These are phyloP conservation scores for Phialocephala subalpina DNA, from an alignment of 2,329 filamentous ascomycete genomes.

Conservation along the genomic window DNA sequence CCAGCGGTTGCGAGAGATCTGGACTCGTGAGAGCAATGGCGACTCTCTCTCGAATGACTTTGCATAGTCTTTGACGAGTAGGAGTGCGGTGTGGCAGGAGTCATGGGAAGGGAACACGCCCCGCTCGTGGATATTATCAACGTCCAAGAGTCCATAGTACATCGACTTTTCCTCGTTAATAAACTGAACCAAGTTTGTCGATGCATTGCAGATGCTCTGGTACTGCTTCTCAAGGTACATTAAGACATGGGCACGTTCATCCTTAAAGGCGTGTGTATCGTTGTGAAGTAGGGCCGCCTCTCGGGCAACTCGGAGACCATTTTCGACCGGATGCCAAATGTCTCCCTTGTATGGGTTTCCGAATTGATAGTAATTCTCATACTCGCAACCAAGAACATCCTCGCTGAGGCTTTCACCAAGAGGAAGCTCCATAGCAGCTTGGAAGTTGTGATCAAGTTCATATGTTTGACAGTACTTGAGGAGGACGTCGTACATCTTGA, in stretches of 20 bases:
- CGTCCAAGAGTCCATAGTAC: constrained; percentile 3
- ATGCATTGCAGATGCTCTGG: neutral
- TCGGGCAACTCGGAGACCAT: neutral
- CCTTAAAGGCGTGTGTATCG: neutral
- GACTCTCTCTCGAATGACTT: constrained; percentile 14
- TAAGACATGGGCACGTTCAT: neutral
- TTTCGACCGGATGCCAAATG: neutral
- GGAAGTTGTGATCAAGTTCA: neutral
- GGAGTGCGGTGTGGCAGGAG: neutral
- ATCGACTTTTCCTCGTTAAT: neutral
- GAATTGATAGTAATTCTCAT: neutral
- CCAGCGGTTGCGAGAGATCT: neutral
- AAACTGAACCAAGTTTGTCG: neutral
- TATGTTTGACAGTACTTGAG: neutral
- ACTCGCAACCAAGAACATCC: neutral
- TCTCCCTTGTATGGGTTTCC: neutral
- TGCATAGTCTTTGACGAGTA: constrained; percentile 10
- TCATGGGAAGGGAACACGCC: neutral
- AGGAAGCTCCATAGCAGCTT: neutral
- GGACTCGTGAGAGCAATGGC: constrained; percentile 1
- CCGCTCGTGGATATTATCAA: neutral
- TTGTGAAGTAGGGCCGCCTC: neutral
- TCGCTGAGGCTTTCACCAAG: neutral
- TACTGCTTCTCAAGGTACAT: constrained; percentile 21
- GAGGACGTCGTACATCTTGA: neutral